Conservation (phyloP, 306 rosid genomes). For the Hippophae rhamnoides region DNA sequence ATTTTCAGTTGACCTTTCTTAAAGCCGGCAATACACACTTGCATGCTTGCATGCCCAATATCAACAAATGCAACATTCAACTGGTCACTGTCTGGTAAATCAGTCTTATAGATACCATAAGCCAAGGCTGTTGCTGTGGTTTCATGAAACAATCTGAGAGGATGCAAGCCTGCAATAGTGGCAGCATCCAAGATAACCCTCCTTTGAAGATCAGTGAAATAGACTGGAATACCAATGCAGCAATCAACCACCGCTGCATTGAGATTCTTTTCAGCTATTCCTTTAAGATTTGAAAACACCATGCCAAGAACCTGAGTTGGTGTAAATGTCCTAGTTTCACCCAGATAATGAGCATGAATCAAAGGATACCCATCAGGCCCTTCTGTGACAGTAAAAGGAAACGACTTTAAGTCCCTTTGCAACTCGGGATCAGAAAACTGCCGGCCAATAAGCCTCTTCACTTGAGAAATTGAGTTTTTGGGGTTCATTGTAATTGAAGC, state of each 20-base stretch:
- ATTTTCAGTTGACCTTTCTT: constrained; percentile 84
- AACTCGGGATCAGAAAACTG: constrained; percentile 69
- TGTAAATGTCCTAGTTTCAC: constrained; percentile 55
- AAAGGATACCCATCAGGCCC: constrained; percentile 89
- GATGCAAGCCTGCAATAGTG: constrained; percentile 80
- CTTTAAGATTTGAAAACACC: constrained; percentile 70
- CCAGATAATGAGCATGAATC: constrained; percentile 62
- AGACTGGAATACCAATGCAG: constrained; percentile 87
- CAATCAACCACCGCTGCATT: constrained; percentile 83
- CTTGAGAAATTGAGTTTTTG: constrained; percentile 74
- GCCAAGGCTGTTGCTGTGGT: constrained; percentile 93
- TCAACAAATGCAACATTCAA: constrained; percentile 90
- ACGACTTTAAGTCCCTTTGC: constrained; percentile 63
- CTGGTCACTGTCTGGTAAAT: constrained; percentile 74
- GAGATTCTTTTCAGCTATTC: constrained; percentile 70
- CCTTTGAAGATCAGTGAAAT: constrained; percentile 89
- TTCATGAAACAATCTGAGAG: constrained; percentile 79
- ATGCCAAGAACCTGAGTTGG: constrained; percentile 81
- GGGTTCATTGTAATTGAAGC: constrained; percentile 94
- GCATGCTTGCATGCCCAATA: constrained; percentile 92
- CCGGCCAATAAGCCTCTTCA: constrained; percentile 65
- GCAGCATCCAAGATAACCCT: constrained; percentile 91
- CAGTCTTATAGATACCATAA: constrained; percentile 92
- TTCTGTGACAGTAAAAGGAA: constrained; percentile 61
- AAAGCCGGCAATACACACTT: constrained; percentile 89